Evolutionary conservation across 768 basidiomycete species (phyloP).

Genomic region (Suillus hirtellus): DNA sequence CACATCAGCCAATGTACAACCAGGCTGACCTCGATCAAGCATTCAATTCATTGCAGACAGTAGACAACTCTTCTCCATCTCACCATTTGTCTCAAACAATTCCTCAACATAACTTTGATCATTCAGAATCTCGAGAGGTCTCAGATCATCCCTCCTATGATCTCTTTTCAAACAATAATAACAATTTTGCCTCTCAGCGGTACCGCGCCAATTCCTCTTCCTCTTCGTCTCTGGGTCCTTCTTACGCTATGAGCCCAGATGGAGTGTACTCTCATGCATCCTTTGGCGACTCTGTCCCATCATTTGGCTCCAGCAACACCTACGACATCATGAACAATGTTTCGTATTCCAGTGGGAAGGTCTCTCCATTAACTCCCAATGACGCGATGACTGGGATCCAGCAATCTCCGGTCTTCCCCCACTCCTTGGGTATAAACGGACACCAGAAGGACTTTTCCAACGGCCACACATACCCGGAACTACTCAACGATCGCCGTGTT

Average conservation of each 20-base stretch:
- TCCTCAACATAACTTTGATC: constrained; percentile 46
- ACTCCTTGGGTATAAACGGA: constrained; percentile 36
- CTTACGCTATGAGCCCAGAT: constrained; percentile 56
- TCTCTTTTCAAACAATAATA: constrained; percentile 54
- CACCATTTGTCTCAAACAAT: constrained; percentile 37
- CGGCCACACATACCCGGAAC: constrained; percentile 53
- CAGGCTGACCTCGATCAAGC: constrained; percentile 59
- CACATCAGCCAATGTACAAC: constrained; percentile 47
- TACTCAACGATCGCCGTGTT: constrained; percentile 59
- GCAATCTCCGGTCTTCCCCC: constrained; percentile 52
- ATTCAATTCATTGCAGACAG: constrained; percentile 48
- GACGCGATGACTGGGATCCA: constrained; percentile 62
- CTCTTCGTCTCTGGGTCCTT: constrained; percentile 63
- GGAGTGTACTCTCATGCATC: constrained; percentile 57
- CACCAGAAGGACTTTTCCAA: constrained; percentile 59
- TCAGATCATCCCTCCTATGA: constrained; percentile 64
- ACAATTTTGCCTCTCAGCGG: constrained; percentile 54
- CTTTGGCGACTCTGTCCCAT: constrained; percentile 59
- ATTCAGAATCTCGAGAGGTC: constrained; percentile 51
- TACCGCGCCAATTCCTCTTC: constrained; percentile 75
- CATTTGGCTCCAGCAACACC: constrained; percentile 55
- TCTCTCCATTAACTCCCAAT: constrained; percentile 71
- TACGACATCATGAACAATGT: constrained; percentile 69
- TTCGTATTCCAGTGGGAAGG: constrained; percentile 68
- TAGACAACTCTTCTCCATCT: constrained; percentile 37